Base-by-base conservation (phyloP, 805 yeast species). In the Soucietia sequanensis region DNA sequence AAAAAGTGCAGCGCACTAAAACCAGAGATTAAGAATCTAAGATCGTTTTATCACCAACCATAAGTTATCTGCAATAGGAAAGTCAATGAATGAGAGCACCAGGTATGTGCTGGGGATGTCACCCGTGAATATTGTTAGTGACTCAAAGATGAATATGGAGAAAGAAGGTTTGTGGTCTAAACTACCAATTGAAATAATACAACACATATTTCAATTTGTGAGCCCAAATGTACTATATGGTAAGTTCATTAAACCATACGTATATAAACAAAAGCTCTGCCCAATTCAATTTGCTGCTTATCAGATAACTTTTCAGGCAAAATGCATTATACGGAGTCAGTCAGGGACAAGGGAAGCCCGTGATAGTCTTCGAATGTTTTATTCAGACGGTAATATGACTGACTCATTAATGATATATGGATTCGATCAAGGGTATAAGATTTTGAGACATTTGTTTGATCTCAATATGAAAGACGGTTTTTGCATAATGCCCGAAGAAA, bases 111-210 rank as follows among this genome's bases (percentile, higher is more conserved):
- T n/a, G n/a, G n/a, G n/a, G n/a, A n/a, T n/a, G n/a, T n/a, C n/a
- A n/a, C n/a, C n/a, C n/a, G n/a, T n/a, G n/a, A n/a, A n/a, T n/a
- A n/a, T n/a, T n/a, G n/a, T n/a, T n/a, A n/a, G n/a, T n/a, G n/a
- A n/a, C n/a, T n/a, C n/a, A n/a, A n/a, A n/a, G n/a, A n/a, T n/a
- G n/a, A n/a, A n/a, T n/a, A n/a, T n/a, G n/a, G n/a, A n/a, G n/a
- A n/a, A n/a, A n/a, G n/a, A n/a, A n/a, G n/a, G n/a, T n/a, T n/a
- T n/a, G n/a, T n/a, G n/a, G n/a, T n/a, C n/a, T n/a, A n/a, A n/a
- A n/a, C 30, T 43, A 11, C 48, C 48, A n/a, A 16, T n/a, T 2
- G 48, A 44, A 28, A 20, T 44, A 16, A 14, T 39, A 12, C 24
- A 18, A 8, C 12, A 9, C 14, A 33, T 44, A 14, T 40, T 44